Conservation (phyloP, 306 rosid species). For the Dicorynia guianensis region DNA sequence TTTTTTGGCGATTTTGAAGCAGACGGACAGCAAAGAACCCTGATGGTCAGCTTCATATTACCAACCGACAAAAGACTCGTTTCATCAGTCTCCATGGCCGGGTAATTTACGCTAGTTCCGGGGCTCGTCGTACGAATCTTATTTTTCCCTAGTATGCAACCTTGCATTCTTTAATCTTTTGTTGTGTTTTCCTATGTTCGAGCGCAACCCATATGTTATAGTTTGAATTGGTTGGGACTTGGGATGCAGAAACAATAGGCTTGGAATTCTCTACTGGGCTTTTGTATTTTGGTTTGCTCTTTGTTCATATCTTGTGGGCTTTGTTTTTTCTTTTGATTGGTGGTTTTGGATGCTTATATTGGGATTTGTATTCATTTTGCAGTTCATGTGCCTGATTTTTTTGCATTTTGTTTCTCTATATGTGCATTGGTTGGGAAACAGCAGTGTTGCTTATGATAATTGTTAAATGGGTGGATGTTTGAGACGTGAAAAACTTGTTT, state of each 20-base stretch:
- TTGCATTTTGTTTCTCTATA: constrained; percentile 42
- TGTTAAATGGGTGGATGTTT: constrained; percentile 43
- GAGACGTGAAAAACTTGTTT: not conserved
- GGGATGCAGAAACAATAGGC: constrained; percentile 46
- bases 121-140: constrained; percentile 44
- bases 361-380: constrained; percentile 46
- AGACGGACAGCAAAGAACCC: constrained; percentile 46
- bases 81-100: constrained; percentile 50
- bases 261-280: constrained; percentile 59
- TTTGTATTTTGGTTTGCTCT: constrained; percentile 50
- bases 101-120: constrained; percentile 50
- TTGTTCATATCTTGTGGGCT: constrained; percentile 40
- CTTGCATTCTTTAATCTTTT: constrained; percentile 27
- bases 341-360: constrained; percentile 49
- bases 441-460: constrained; percentile 29
- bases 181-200: constrained; percentile 28
- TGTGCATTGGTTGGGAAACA: constrained; percentile 28
- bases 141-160: constrained; percentile 10
- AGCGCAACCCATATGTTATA: constrained; percentile 38
- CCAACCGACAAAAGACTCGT: constrained; percentile 47
- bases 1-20: constrained; percentile 46
- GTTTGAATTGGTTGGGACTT: constrained; percentile 40
- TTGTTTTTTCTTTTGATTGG: constrained; percentile 51
- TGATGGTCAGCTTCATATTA: constrained; percentile 49
- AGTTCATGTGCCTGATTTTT: constrained; percentile 33